Evolutionary conservation across 306 rosid species (phyloP), one percentile per base, ranked within the genome.

Genomic region (Quercus engelmannii): DNA sequence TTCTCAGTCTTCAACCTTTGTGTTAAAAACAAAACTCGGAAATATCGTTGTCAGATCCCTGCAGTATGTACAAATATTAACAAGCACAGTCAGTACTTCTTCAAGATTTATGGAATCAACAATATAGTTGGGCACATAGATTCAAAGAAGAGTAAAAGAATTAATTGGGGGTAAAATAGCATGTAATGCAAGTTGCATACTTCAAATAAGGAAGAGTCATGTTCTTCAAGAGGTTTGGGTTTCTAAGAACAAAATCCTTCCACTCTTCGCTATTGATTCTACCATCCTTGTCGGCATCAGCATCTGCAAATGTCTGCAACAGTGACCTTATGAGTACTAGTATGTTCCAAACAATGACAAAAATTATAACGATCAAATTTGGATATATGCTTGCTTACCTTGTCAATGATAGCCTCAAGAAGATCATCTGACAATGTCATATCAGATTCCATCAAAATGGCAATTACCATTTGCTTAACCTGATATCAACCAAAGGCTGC

Each of bases 161-260:
- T 62, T 43, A 58, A 75, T 15, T 3, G 17, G 28, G 25, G 3
- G 10, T 21, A 21, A 25, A 19, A 28, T 30, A 3, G 58, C 41
- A 23, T 26, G 33, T 55, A 84, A 68, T 28, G 71, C 61, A 74
- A 52, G 78, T 63, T 72, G 51, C 89, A 35, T 90, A 94, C 98
- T 87, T 92, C 79, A 94, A 76, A 79, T 89, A 89, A 82, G 98
- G 92, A 82, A 94, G 97, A 35, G 97, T 94, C 98, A 94, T 94
- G 86, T 89, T 89, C 82, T 78, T 91, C 88, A 92, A 83, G 55
- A 89, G 86, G 5, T 83, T 76, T 71, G 98, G 97, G 82, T 89
- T 74, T 81, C 68, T 75, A 61, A 55, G 51, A 57, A 81, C 98
- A 78, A 88, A 91, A 73, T 73, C 87, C 81, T 83, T 89, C 98